phyloP scores from a whole-genome alignment of 176 grass and related monocot species.

The sorghum (Sorghum bicolor) region Sorghum_bicolor_NCBIv3 NC_012871.2:25305001-25305500 shows the following conservation, averaged over 20 bases:
- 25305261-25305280: conserved; percentile 79
- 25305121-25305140: conserved; percentile 93
- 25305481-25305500: background rate
- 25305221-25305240: conserved; percentile 94
- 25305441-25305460: background rate
- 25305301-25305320: conserved; percentile 24
- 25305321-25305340: background rate
- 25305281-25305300: conserved; percentile 20
- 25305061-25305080: background rate
- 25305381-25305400: background rate
- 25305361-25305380: background rate
- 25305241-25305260: conserved; percentile 80
- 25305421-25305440: background rate
- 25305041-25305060: background rate
- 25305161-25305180: conserved; percentile 95
- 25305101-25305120: conserved; percentile 83
- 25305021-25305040: background rate
- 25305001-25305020: background rate
- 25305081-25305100: conserved; percentile 24
- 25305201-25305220: conserved; percentile 83
- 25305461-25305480: background rate
- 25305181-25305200: conserved; percentile 92
- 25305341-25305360: background rate
- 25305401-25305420: background rate
- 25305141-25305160: conserved; percentile 97